A percentile compares a stretch with the other conserved stretches of the same genome.
Conservation (phyloP, 805 yeast species). For the Candida easanensis region DNA sequence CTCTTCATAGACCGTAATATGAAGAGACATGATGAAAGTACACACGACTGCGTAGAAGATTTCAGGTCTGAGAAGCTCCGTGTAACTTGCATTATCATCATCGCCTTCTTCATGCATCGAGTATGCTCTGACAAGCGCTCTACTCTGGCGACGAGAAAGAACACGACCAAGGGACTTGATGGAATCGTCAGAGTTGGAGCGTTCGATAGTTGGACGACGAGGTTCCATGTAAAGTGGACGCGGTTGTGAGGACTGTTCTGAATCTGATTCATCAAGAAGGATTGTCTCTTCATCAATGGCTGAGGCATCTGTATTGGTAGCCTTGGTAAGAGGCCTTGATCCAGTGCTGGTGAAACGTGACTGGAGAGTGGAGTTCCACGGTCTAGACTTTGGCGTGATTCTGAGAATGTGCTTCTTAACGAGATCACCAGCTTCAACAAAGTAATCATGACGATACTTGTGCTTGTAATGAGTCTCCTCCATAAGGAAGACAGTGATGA, state of each 20-base stretch:
- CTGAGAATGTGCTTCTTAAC: constrained; percentile 20
- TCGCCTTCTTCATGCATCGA: constrained; percentile 32
- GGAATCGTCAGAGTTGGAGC: constrained; percentile 20
- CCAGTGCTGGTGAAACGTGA: not conserved
- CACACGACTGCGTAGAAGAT: constrained; percentile 35
- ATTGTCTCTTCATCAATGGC: constrained; percentile 14
- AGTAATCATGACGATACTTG: constrained; percentile 40
- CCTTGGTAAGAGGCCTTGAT: not conserved
- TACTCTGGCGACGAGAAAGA: constrained; percentile 32
- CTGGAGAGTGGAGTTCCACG: constrained; percentile 22
- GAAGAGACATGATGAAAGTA: constrained; percentile 45
- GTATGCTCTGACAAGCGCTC: constrained; percentile 31
- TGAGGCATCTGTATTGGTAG: not conserved
- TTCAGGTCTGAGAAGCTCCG: constrained; percentile 29
- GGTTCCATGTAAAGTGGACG: not conserved
- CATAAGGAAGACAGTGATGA: constrained; percentile 43
- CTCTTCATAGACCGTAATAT: constrained; percentile 47
- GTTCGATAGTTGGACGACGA: no score
- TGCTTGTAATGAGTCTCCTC: constrained; percentile 50
- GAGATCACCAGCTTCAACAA: constrained; percentile 44
- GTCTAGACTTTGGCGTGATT: constrained; percentile 23
- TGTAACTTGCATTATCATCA: constrained; percentile 21
- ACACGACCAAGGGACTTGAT: constrained; percentile 26
- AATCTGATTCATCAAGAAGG: constrained; percentile 6
- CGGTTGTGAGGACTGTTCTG: not conserved